These are phyloP conservation scores for Neurospora sp. DNA, from an alignment of 495 filamentous ascomycete genomes.

Conservation along the genomic window DNA sequence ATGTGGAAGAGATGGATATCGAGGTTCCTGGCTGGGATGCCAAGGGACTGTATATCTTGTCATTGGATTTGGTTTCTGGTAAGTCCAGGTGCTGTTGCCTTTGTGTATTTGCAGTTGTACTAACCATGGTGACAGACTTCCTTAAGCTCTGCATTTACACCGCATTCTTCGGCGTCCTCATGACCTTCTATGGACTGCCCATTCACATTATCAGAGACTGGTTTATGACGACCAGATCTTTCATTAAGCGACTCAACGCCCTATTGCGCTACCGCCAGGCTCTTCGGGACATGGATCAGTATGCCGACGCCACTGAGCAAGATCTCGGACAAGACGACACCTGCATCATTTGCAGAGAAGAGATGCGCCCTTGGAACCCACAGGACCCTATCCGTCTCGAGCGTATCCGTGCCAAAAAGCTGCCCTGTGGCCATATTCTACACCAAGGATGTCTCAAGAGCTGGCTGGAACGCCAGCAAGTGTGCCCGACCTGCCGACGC, in stretches of 20 bases:
- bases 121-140: conserved; percentile 51
- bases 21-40: conserved; percentile 95
- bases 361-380: conserved; percentile 71
- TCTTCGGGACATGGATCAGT: conserved; percentile 80
- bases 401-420: conserved; percentile 80
- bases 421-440: conserved; percentile 91
- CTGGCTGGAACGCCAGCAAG: conserved; percentile 97
- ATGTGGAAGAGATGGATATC: conserved; percentile 84
- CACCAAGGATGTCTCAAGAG: conserved; percentile 91
- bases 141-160: conserved; percentile 82
- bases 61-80: conserved; percentile 78
- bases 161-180: conserved; percentile 84
- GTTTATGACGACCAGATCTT: conserved; percentile 85
- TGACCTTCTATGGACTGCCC: conserved; percentile 87
- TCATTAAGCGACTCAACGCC: conserved; percentile 75
- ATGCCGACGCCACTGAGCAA: conserved; percentile 83
- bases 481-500: conserved; percentile 87
- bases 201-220: conserved; percentile 96
- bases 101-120: not conserved
- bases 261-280: conserved; percentile 84
- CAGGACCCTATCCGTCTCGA: conserved; percentile 49
- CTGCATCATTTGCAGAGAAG: conserved; percentile 95
- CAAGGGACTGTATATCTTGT: conserved; percentile 88
- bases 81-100: conserved; percentile 12
- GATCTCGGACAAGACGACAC: conserved; percentile 80